These are phyloP conservation scores for Aspergillus sp. DNA, from an alignment of 2,329 filamentous ascomycete species.

Conservation along the genomic window DNA sequence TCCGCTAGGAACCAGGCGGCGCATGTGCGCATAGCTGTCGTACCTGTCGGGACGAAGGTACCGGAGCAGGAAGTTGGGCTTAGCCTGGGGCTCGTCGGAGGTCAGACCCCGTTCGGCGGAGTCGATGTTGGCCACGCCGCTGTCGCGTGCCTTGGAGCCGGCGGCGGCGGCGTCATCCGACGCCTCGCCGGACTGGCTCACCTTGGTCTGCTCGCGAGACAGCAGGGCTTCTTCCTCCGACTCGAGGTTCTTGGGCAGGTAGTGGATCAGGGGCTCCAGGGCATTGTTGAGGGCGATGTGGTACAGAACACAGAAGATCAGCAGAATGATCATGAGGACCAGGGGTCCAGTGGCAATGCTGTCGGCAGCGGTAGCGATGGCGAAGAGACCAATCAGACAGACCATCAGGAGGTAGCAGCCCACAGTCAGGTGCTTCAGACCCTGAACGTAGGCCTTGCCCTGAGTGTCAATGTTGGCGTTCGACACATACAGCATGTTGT, in stretches of 20 bases:
- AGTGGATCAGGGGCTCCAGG: slow-evolving; percentile 73
- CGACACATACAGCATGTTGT: slow-evolving; percentile 86
- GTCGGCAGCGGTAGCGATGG: slow-evolving; percentile 65
- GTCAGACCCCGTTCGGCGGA: slow-evolving; percentile 42
- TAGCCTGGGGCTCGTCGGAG: slow-evolving; percentile 30
- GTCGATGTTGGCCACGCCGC: slow-evolving; percentile 33
- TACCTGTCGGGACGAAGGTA: slow-evolving; percentile 80
- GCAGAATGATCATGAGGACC: slow-evolving; percentile 73
- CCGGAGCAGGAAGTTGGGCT: slow-evolving; percentile 41
- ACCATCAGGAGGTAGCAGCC: slow-evolving; percentile 82
- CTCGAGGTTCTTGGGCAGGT: slow-evolving; percentile 73
- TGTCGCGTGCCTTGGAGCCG: slow-evolving; percentile 17
- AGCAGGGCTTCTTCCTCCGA: slow-evolving; percentile 57
- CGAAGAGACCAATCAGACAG: slow-evolving; percentile 83
- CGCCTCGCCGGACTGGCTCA: slow-evolving; percentile 24
- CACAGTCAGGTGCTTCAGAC: slow-evolving; percentile 79
- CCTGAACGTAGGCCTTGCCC: slow-evolving; percentile 83
- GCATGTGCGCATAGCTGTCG: slow-evolving; percentile 70
- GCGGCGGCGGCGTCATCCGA: slow-evolving; percentile 20
- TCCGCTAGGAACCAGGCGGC: slow-evolving; percentile 65
- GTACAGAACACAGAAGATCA: slow-evolving; percentile 74
- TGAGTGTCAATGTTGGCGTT: slow-evolving; percentile 83
- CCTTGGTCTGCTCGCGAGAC: slow-evolving; percentile 32
- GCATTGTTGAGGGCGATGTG: slow-evolving; percentile 72
- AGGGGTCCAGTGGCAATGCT: slow-evolving; percentile 67